These are phyloP conservation scores for Solanum pinnatisectum DNA, from an alignment of 257 asterid genomes.

Conservation along the genomic window DNA sequence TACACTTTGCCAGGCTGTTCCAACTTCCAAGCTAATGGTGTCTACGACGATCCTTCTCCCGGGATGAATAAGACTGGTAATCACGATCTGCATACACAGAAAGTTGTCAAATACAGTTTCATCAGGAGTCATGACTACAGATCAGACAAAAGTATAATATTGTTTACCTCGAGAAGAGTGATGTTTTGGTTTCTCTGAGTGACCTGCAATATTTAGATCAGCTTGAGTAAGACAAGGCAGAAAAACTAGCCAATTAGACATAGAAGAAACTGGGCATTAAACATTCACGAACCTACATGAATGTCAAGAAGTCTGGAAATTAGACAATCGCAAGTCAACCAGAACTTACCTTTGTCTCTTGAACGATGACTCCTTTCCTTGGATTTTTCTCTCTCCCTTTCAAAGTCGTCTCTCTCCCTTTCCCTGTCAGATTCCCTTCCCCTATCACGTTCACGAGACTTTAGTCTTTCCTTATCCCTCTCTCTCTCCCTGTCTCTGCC, in stretches of 20 bases:
- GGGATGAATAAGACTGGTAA: slow-evolving; percentile 51
- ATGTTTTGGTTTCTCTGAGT: slow-evolving; percentile 53
- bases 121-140: neutral
- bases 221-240: neutral
- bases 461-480: slow-evolving; percentile 51
- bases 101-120: neutral
- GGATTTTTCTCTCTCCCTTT: slow-evolving; percentile 55
- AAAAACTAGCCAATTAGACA: neutral
- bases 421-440: slow-evolving; percentile 71
- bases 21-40: slow-evolving; percentile 46
- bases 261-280: neutral
- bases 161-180: slow-evolving; percentile 69
- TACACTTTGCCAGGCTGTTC: neutral
- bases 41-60: slow-evolving; percentile 73
- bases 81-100: slow-evolving; percentile 47
- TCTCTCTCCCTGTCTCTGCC: slow-evolving; percentile 37
- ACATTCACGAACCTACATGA: neutral
- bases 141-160: neutral
- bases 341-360: slow-evolving; percentile 49
- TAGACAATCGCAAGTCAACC: slow-evolving; percentile 36
- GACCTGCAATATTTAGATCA: slow-evolving; percentile 28
- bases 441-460: slow-evolving; percentile 55
- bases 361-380: slow-evolving; percentile 72
- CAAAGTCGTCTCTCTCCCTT: slow-evolving; percentile 51
- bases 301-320: neutral